Base-by-base conservation (phyloP, 2,329 filamentous ascomycete genomes). In the Pseudogymnoascus sp. region DNA sequence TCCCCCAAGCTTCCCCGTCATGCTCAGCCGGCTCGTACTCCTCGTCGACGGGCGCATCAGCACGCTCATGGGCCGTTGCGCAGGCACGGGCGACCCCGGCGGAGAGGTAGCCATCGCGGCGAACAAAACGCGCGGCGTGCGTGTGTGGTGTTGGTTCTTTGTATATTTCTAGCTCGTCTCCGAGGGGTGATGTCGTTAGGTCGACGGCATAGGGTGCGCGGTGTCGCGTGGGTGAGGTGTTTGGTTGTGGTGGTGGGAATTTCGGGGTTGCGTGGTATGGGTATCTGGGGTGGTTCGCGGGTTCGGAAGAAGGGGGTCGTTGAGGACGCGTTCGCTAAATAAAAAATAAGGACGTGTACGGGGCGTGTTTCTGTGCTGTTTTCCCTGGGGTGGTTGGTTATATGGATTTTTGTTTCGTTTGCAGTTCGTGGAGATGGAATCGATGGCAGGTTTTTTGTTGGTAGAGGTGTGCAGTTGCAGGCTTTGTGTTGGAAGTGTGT, bases 21-120 rank as follows among this genome's bases (percentile, higher is more conserved):
- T 88, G 78, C 91, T 96, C 82, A 96, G 80, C 69, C 92, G 89
- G 77, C 91, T 96, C 69, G 82, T 90, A 73, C 90, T 94, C 74
- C 91, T 76, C 22, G 80, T 82, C 45, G 88, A 82, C 52, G 90
- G 83, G 70, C 88, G 86, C 71, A 92, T 84, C 80, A 95, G 87
- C 73, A 85, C 87, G 79, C 90, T 95, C 81, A 91, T 80, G 61
- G 92, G 91, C 75, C 91, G 12, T 84, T 75, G 85, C 83, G 67
- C 82, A 78, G 64, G 76, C 61, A 68, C 66, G 76, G 82, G 88
- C 73, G 88, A 91, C 65, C 78, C 81, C 73, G 88, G 88, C 75
- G 87, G 88, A 75, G 88, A 89, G 74, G 80, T 81, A 71, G 85
- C 84, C 86, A 89, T 89, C 59, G 69, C 72, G 42, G 41, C 22